Conservation (phyloP, 768 basidiomycete species). For the Leccinum disarticulatum region DNA sequence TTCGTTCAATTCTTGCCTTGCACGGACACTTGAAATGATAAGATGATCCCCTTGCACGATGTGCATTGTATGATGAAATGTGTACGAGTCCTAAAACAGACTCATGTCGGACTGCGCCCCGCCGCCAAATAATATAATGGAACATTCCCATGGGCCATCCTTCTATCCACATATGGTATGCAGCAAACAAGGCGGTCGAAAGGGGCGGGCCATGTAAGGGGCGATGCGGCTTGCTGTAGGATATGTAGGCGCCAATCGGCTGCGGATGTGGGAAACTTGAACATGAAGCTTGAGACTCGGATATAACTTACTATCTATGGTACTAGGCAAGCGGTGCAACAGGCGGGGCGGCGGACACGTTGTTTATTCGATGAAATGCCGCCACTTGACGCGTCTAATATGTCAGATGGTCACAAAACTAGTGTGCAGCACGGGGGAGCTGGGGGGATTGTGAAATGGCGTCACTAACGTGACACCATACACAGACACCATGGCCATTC, state of each 20-base stretch:
- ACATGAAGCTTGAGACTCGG: background rate
- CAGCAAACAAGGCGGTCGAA: constrained; percentile 2
- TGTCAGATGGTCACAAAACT: background rate
- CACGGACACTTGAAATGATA: background rate
- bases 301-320: background rate
- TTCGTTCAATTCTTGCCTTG: constrained; percentile 18
- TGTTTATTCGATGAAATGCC: background rate
- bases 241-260: background rate
- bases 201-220: constrained; percentile 1
- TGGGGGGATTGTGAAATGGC: background rate
- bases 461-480: too few species aligned
- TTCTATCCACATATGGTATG: background rate
- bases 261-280: constrained; percentile 1
- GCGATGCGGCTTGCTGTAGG: constrained; percentile 24
- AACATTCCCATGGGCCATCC: background rate
- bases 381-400: background rate
- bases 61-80: background rate
- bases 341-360: background rate
- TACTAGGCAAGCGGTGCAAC: background rate
- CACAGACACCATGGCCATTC: too few species aligned
- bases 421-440: background rate
- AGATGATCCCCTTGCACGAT: background rate
- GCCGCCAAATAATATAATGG: constrained; percentile 5
- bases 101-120: background rate
- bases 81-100: constrained; percentile 3